Evolutionary conservation across 2,329 filamentous ascomycete species (phyloP).

Genomic region (Trichoderma sp.): DNA sequence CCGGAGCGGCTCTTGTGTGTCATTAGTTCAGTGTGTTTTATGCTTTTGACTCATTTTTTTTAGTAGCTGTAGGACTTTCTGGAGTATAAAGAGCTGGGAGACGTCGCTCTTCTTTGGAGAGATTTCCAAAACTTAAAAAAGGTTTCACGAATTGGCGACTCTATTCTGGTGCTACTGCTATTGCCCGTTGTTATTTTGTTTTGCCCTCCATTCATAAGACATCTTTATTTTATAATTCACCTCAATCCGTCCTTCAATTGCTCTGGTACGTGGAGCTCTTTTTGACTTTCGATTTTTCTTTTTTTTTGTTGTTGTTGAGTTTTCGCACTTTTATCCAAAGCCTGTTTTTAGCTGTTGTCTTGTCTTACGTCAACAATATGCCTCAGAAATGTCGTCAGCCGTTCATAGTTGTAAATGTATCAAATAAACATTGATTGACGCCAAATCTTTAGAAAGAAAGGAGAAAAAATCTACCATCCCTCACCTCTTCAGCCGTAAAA

Average conservation of each 20-base stretch:
- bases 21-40: background rate
- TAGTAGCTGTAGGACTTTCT: background rate
- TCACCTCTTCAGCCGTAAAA: background rate
- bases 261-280: background rate
- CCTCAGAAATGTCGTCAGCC: background rate
- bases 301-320: background rate
- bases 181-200: background rate
- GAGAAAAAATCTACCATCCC: background rate
- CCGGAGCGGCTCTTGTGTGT: constrained; percentile 2
- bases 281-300: background rate
- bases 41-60: background rate
- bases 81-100: background rate
- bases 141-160: background rate
- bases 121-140: background rate
- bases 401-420: background rate
- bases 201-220: background rate
- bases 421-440: background rate
- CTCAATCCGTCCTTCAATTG: background rate
- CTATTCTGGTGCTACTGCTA: background rate
- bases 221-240: background rate
- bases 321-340: background rate
- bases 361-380: background rate
- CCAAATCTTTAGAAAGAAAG: background rate
- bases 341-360: background rate
- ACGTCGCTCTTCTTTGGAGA: background rate